Conservation (phyloP, 2,329 filamentous ascomycete species). For the Capronia americana region DNA sequence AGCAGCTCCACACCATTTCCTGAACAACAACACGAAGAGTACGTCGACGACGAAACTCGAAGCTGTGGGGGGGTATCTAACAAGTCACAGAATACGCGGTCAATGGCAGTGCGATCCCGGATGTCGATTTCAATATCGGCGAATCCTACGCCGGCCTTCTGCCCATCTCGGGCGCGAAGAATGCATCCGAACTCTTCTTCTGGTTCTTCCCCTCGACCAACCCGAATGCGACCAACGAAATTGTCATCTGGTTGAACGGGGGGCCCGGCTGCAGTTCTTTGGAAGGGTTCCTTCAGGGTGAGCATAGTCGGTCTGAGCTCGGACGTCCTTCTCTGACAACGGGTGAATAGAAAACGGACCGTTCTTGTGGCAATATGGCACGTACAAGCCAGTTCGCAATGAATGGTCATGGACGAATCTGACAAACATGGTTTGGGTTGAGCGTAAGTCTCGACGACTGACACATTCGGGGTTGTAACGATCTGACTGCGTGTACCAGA, state of each 20-base stretch:
- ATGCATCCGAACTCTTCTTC: constrained; percentile 56
- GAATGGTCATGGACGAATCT: constrained; percentile 74
- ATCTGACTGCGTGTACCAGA: constrained; percentile 14
- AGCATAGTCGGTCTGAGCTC: constrained; percentile 53
- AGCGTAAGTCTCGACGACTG: constrained; percentile 49
- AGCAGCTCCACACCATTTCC: constrained; percentile 27
- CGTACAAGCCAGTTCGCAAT: constrained; percentile 42
- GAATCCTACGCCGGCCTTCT: constrained; percentile 58
- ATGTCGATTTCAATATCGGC: constrained; percentile 67
- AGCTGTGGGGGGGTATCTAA: neutral
- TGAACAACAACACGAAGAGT: constrained; percentile 36
- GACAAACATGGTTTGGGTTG: constrained; percentile 78
- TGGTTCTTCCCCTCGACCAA: constrained; percentile 58
- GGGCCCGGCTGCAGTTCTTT: constrained; percentile 96
- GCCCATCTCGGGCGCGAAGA: constrained; percentile 57
- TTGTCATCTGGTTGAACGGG: constrained; percentile 71
- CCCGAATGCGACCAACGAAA: constrained; percentile 52
- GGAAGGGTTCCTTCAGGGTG: constrained; percentile 51
- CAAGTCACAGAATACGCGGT: constrained; percentile 62
- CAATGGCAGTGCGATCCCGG: constrained; percentile 69
- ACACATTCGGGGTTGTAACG: neutral
- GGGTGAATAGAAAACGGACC: constrained; percentile 43
- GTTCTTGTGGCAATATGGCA: constrained; percentile 44
- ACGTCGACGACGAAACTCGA: neutral
- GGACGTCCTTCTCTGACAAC: neutral